Percentiles rank a stretch among this genome's conserved stretches.
Conservation (phyloP, 2,329 filamentous ascomycete species). For the Aspergillus sp. region DNA sequence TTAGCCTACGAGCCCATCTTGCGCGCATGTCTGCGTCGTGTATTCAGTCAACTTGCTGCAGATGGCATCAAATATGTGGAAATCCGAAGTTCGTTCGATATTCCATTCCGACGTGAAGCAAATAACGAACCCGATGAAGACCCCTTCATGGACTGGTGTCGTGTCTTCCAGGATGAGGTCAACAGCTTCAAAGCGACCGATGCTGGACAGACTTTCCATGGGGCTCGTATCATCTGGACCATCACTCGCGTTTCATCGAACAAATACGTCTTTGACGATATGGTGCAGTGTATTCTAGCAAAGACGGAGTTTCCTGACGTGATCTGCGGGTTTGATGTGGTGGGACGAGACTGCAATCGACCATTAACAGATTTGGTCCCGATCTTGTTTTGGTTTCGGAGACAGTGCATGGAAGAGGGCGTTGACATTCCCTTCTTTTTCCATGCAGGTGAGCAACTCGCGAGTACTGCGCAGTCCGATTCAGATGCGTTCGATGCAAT, state of each 20-base stretch:
- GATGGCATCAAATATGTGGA: constrained; percentile 88
- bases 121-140: constrained; percentile 65
- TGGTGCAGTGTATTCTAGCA: constrained; percentile 82
- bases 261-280: constrained; percentile 69
- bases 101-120: constrained; percentile 66
- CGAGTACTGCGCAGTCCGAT: constrained; percentile 73
- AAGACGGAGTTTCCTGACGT: constrained; percentile 77
- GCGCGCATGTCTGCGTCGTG: constrained; percentile 67
- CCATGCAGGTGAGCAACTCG: constrained; percentile 86
- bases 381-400: constrained; percentile 90
- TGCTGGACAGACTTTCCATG: constrained; percentile 77
- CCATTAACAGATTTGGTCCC: constrained; percentile 75
- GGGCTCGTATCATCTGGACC: constrained; percentile 82
- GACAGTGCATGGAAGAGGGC: constrained; percentile 73
- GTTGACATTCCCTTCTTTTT: constrained; percentile 93
- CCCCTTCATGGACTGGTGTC: constrained; percentile 65
- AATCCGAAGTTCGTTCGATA: constrained; percentile 71
- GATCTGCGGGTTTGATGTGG: constrained; percentile 84
- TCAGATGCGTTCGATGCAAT: constrained; percentile 87
- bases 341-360: constrained; percentile 81
- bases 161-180: constrained; percentile 74
- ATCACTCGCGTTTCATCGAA: constrained; percentile 64
- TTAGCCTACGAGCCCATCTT: constrained; percentile 91
- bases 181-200: constrained; percentile 69
- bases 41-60: constrained; percentile 69